Base-by-base conservation (phyloP, 768 basidiomycete species). In the Boletales sp. region DNA sequence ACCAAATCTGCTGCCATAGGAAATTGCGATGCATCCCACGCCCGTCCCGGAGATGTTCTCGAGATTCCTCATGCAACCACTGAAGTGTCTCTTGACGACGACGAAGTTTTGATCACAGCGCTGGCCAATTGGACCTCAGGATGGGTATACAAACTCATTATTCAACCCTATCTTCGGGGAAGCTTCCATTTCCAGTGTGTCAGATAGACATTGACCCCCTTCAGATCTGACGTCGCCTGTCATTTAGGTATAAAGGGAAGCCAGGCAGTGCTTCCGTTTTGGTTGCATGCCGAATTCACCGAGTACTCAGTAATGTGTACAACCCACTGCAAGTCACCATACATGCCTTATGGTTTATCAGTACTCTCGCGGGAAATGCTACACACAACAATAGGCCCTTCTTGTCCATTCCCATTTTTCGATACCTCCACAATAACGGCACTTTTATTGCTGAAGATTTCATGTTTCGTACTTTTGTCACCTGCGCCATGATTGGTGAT, bases 401-500 rank as follows among this genome's bases (percentile, higher is more conserved):
- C 47, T 48, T 64, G 30, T 61, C 63, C 5, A 24, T 66, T 19
- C 61, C 66, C 19, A 52, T 66, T 31, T 65, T 71, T 27, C 61
- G 60, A 45, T 63, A 60, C 51, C 55, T 72, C 24, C 56, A 58
- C 43, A 54, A 59, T 42, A 61, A 63, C 29, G 65, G 71, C 17
- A 47, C 59, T 8, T 52, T 51, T 24, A 41, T 57, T 32, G 58
- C 54, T 12, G 69, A 70, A 44, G 69, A 70, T 12, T 68, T 70
- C 38, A 59, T 72, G 68, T 56, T 70, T 46, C 67, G 60, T 27
- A 53, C 62, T 14, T 72, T 70, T 41, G 53, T 70, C 35, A 38
- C 53, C 19, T 72, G 66, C 44, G 67, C 71, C 21, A 70, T 72
- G 65, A 58, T 70, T 43, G 53, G 63, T 7, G 69, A 70, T 39